Percentiles rank a stretch among this genome's conserved stretches.
Conservation (phyloP, 495 filamentous ascomycete species). For the Tuber melanosporum region DNA sequence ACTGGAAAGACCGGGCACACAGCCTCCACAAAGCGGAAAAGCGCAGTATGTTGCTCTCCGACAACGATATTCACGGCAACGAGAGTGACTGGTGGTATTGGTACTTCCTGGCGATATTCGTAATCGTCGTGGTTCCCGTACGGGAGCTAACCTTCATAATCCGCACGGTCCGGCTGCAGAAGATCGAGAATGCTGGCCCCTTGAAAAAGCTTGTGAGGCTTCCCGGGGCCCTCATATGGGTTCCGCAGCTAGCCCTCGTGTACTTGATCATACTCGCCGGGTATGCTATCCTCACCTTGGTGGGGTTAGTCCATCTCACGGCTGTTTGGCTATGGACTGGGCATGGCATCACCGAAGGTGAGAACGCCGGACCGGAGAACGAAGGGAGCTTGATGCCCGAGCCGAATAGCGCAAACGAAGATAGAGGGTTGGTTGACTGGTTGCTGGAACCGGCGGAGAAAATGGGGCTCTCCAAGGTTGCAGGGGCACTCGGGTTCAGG, state of each 20-base stretch:
- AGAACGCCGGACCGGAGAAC: background rate
- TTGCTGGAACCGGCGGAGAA: background rate
- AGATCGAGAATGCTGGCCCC: background rate
- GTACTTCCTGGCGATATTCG: background rate
- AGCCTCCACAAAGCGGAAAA: background rate
- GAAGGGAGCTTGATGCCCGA: background rate
- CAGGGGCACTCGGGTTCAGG: no score
- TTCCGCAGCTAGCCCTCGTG: background rate
- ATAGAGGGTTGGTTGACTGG: background rate
- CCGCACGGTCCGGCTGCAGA: background rate
- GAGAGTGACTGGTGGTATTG: slow-evolving; percentile 1
- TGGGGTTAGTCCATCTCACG: background rate
- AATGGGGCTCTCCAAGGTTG: background rate
- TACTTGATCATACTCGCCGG: background rate
- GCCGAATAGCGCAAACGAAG: background rate
- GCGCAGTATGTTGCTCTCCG: background rate
- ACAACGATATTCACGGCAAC: background rate
- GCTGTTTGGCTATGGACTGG: background rate
- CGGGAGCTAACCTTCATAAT: background rate
- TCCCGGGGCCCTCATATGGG: background rate
- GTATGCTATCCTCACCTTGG: background rate
- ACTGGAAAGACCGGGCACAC: background rate
- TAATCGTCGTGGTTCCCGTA: background rate
- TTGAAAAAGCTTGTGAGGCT: background rate
- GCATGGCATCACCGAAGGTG: background rate